phyloP scores from a whole-genome alignment of 441 rosid species.

The Breynia disticha region DNA sequence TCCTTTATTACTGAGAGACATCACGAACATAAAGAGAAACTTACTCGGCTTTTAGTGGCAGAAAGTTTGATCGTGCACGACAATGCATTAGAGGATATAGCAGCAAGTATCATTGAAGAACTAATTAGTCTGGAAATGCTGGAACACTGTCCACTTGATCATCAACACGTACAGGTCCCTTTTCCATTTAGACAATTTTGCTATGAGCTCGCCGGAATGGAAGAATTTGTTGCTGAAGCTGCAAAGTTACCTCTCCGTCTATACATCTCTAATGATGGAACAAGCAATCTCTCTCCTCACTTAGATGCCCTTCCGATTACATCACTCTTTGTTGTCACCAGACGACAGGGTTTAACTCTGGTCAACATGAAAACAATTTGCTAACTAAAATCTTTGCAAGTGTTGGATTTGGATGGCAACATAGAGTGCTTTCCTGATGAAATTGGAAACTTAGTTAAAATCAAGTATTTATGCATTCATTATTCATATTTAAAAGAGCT shows the following conservation, averaged over 20 bases:
- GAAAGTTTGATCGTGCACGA: slow-evolving; percentile 5
- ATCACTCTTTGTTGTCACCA: slow-evolving; percentile 11
- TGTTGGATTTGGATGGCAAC: slow-evolving; percentile 14
- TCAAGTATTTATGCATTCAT: slow-evolving; percentile 11
- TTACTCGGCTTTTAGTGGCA: slow-evolving; percentile 12
- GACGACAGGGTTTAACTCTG: slow-evolving; percentile 4
- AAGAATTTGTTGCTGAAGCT: too few species aligned
- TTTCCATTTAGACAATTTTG: neutral
- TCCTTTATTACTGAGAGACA: neutral
- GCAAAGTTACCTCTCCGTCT: slow-evolving; percentile 5
- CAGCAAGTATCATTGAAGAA: slow-evolving; percentile 4
- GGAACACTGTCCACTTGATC: neutral
- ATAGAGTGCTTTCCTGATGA: slow-evolving; percentile 12
- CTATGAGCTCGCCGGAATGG: slow-evolving; percentile 1
- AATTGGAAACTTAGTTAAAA: slow-evolving; percentile 13
- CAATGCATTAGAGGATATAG: slow-evolving; percentile 6
- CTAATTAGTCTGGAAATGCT: slow-evolving; percentile 8
- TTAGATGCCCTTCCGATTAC: neutral
- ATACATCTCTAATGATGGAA: slow-evolving; percentile 10
- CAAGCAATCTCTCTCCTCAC: slow-evolving; percentile 8
- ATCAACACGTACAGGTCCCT: neutral
- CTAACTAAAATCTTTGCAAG: slow-evolving; percentile 11
- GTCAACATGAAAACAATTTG: slow-evolving; percentile 10
- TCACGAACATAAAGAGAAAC: neutral
- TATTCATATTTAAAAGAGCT: slow-evolving; percentile 10